Conservation (phyloP, 805 yeast genomes). For the Pichia exigua region DNA sequence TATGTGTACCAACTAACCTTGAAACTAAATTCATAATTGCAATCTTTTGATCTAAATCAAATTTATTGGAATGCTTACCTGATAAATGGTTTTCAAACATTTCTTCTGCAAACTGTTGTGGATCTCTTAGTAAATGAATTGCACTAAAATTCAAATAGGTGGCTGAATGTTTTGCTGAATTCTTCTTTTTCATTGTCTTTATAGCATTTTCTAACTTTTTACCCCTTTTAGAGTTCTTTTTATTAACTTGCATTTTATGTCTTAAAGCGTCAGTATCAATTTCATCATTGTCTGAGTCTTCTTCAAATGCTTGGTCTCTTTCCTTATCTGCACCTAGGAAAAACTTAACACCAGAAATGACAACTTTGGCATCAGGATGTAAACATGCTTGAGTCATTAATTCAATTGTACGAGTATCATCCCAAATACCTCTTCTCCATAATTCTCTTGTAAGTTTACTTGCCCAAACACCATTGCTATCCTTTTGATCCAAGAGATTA, state of each 20-base stretch:
- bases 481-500: slow-evolving; percentile 74
- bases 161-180: slow-evolving; percentile 45
- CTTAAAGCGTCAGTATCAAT: slow-evolving; percentile 65
- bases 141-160: slow-evolving; percentile 88
- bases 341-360: slow-evolving; percentile 82
- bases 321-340: slow-evolving; percentile 94
- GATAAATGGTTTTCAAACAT: slow-evolving; percentile 66
- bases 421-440: slow-evolving; percentile 99
- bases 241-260: slow-evolving; percentile 78
- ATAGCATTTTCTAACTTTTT: slow-evolving; percentile 73
- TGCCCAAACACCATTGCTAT: slow-evolving; percentile 85
- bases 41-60: slow-evolving; percentile 82
- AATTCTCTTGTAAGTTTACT: slow-evolving; percentile 89
- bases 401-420: slow-evolving; percentile 93
- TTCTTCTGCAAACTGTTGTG: slow-evolving; percentile 93
- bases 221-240: slow-evolving; percentile 71
- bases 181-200: slow-evolving; percentile 59
- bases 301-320: slow-evolving; percentile 77
- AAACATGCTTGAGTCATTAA: slow-evolving; percentile 93
- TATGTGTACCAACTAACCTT: slow-evolving; percentile 89
- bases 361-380: slow-evolving; percentile 80
- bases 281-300: slow-evolving; percentile 55
- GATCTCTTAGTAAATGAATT: slow-evolving; percentile 87
- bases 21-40: slow-evolving; percentile 81
- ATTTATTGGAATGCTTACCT: slow-evolving; percentile 59